These are phyloP conservation scores for Sclerotinia subarctica DNA, from an alignment of 2,329 filamentous ascomycete genomes.

Conservation along the genomic window DNA sequence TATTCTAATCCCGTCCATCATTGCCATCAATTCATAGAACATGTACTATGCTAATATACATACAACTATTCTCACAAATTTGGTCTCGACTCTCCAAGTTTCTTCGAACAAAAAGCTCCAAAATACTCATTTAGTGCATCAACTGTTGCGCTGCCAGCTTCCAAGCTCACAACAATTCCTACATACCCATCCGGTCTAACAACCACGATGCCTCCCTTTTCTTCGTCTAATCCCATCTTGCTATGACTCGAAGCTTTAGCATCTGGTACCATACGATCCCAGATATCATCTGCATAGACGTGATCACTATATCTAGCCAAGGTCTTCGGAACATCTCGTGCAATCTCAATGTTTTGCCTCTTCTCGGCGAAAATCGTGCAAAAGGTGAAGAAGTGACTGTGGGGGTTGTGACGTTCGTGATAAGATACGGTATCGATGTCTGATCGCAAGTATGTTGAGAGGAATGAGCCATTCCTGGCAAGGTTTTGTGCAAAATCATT, in stretches of 20 bases:
- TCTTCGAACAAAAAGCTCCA: constrained; percentile 65
- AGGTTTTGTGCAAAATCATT: constrained; percentile 66
- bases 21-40: background rate
- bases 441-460: constrained; percentile 58
- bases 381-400: constrained; percentile 77
- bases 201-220: constrained; percentile 74
- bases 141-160: constrained; percentile 73
- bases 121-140: constrained; percentile 85
- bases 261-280: constrained; percentile 66
- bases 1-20: background rate
- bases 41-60: too few species aligned
- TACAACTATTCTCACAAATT: constrained; percentile 39
- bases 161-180: constrained; percentile 68
- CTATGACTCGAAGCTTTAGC: constrained; percentile 74
- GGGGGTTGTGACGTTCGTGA: constrained; percentile 81
- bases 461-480: constrained; percentile 67
- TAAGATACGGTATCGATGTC: constrained; percentile 64
- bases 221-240: constrained; percentile 77
- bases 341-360: constrained; percentile 69
- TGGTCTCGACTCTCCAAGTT: constrained; percentile 43
- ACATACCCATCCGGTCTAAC: constrained; percentile 87
- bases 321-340: constrained; percentile 63
- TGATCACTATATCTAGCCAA: constrained; percentile 76
- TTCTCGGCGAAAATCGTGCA: constrained; percentile 70
- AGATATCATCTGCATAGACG: constrained; percentile 81